Conservation (phyloP, 1,284 basidiomycete species). For the Leccinum angustisporum region DNA sequence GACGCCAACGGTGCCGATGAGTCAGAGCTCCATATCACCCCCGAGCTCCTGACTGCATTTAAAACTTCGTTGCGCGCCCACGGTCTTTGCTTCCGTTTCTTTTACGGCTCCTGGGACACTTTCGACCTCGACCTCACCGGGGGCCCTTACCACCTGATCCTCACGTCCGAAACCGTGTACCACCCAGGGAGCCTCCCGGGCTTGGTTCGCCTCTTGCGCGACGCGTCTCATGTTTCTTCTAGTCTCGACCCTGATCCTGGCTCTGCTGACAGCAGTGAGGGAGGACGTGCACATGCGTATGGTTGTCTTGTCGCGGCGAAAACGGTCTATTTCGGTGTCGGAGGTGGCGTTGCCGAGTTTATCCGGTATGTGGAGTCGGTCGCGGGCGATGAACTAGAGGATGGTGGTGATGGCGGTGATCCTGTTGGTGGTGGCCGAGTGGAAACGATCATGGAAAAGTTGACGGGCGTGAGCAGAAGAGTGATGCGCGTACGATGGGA, state of each 20-base stretch:
- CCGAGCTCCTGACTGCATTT: conserved; percentile 68
- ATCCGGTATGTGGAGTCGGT: conserved; percentile 47
- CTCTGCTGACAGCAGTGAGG: neutral
- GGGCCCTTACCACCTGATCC: conserved; percentile 63
- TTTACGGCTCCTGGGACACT: conserved; percentile 78
- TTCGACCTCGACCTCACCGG: conserved; percentile 37
- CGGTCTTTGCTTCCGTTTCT: conserved; percentile 72
- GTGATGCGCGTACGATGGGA: conserved; percentile 62
- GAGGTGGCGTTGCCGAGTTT: conserved; percentile 85
- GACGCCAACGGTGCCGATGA: conserved; percentile 10
- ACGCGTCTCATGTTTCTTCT: conserved; percentile 6
- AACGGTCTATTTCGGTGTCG: conserved; percentile 94
- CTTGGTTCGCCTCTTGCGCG: conserved; percentile 57
- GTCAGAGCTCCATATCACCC: conserved; percentile 60
- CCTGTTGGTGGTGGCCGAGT: conserved; percentile 24
- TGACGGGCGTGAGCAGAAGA: conserved; percentile 62
- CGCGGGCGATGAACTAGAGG: conserved; percentile 13
- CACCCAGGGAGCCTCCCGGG: conserved; percentile 63
- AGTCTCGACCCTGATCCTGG: neutral
- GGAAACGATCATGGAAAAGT: conserved; percentile 55
- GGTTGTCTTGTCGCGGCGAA: conserved; percentile 84
- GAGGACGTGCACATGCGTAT: conserved; percentile 3
- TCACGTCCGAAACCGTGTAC: conserved; percentile 96
- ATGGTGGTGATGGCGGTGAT: neutral
- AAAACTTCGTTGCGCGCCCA: conserved; percentile 50